Evolutionary conservation across 164 flowering plant genomes (phyloP).

Genomic region (Chimonanthus praecox): DNA sequence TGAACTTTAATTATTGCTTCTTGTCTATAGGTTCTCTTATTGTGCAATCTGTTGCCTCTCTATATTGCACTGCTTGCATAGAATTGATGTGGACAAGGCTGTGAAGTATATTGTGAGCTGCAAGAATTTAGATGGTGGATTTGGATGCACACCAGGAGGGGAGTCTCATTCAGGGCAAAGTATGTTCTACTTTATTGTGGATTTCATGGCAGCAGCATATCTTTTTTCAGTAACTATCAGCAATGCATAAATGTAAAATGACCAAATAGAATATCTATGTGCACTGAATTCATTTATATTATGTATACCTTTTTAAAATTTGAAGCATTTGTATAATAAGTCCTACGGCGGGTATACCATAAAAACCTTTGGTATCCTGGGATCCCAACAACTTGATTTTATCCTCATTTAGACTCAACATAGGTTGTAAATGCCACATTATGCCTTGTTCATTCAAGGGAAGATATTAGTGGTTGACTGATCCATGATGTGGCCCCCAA

Average conservation of each 20-base stretch:
- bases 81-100: constrained; percentile 80
- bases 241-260: not conserved
- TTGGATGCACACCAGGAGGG: constrained; percentile 94
- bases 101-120: constrained; percentile 82
- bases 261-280: too few relatives aligned
- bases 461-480: too few relatives aligned
- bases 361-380: not conserved
- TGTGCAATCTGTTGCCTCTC: constrained; percentile 75
- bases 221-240: not conserved
- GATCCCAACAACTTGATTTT: not conserved
- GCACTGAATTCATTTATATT: not conserved
- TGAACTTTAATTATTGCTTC: not conserved
- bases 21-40: constrained; percentile 68
- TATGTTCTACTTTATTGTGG: constrained; percentile 26
- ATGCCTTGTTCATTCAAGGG: too few relatives aligned
- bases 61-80: constrained; percentile 51
- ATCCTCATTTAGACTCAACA: not conserved
- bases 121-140: constrained; percentile 93
- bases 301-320: not conserved
- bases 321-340: not conserved
- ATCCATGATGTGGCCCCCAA: too few relatives aligned
- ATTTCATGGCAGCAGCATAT: not conserved
- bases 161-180: constrained; percentile 97
- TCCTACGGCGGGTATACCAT: not conserved
- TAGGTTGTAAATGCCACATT: not conserved